These are phyloP conservation scores for Musa beccarii DNA, from an alignment of 176 grass and related monocot species.

Conservation along the genomic window DNA sequence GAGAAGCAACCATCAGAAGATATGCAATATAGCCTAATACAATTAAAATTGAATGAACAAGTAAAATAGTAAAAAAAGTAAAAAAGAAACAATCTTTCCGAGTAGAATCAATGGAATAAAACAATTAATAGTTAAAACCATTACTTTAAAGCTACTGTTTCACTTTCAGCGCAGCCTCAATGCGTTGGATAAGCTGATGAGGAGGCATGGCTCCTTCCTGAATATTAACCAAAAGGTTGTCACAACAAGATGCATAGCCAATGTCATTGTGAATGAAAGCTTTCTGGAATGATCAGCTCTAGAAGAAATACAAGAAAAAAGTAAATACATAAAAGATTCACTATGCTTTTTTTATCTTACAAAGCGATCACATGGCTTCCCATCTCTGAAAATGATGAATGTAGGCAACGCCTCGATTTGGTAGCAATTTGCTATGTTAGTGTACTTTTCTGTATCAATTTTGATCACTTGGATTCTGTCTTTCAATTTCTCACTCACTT, in stretches of 20 bases:
- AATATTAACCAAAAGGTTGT: constrained; percentile 9
- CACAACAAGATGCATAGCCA: neutral
- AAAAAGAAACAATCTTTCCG: neutral
- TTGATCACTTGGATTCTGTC: constrained; percentile 91
- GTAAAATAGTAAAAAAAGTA: no score
- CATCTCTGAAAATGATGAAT: constrained; percentile 88
- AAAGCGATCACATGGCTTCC: constrained; percentile 82
- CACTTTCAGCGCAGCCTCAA: constrained; percentile 52
- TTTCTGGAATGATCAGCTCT: neutral
- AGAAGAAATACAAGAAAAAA: neutral
- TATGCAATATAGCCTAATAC: no score
- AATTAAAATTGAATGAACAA: no score
- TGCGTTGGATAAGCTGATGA: constrained; percentile 70
- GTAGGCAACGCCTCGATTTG: constrained; percentile 81
- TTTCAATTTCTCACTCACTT: constrained; percentile 74
- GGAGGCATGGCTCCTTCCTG: constrained; percentile 86
- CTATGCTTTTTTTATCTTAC: constrained; percentile 37
- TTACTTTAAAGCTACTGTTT: neutral
- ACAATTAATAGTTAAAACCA: neutral
- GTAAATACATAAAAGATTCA: constrained; percentile 2
- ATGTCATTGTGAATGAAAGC: neutral
- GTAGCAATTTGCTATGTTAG: constrained; percentile 65
- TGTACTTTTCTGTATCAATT: constrained; percentile 96
- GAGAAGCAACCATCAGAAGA: no score
- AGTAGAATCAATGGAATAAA: neutral